phyloP scores from a whole-genome alignment of 768 basidiomycete species.

The Dentipellis sp. region DNA sequence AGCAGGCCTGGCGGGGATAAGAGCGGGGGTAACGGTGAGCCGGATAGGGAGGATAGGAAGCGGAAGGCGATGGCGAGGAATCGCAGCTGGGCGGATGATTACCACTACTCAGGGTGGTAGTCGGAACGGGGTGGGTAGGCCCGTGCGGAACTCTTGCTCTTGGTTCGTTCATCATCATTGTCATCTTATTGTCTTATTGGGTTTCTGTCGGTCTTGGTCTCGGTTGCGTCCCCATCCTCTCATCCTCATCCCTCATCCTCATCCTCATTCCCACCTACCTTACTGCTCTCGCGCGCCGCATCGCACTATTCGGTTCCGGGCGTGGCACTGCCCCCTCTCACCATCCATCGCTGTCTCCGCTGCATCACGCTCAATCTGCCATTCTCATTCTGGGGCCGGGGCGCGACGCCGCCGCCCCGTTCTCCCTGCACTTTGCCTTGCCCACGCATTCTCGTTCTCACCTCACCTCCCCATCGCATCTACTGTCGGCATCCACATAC shows the following conservation, averaged over 20 bases:
- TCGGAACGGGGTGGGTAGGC: background rate
- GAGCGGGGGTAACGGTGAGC: background rate
- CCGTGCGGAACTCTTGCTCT: background rate
- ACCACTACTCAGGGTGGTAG: constrained; percentile 59
- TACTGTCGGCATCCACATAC: constrained; percentile 11
- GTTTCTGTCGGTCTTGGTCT: background rate
- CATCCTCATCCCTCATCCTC: background rate
- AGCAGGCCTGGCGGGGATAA: constrained; percentile 30
- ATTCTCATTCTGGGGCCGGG: background rate
- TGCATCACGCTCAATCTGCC: background rate
- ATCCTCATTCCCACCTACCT: background rate
- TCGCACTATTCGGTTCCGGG: too few species aligned
- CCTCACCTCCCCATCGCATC: constrained; percentile 3
- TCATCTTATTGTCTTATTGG: background rate
- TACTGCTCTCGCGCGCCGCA: background rate
- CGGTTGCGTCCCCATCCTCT: background rate
- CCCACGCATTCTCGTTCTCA: background rate
- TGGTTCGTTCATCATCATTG: background rate
- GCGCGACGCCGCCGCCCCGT: background rate
- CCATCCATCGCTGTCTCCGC: background rate
- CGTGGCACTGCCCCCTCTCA: background rate
- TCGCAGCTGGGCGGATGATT: constrained; percentile 62
- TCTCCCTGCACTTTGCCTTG: background rate
- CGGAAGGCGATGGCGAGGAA: constrained; percentile 46
- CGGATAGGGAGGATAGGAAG: background rate